phyloP scores from a whole-genome alignment of 2,329 filamentous ascomycete species.

The Alternaria sp. region DNA sequence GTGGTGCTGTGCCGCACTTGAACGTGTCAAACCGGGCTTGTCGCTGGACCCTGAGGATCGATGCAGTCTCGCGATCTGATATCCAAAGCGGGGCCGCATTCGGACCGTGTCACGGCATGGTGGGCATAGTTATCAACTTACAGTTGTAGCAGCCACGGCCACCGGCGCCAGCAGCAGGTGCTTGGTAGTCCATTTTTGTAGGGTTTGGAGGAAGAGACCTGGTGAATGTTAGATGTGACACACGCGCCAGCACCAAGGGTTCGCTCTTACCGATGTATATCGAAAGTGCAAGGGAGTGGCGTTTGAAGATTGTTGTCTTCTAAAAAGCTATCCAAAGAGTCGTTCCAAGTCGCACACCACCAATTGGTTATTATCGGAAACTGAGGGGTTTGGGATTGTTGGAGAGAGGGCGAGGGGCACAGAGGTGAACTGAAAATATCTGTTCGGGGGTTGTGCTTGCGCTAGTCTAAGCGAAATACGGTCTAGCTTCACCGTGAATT shows the following conservation, averaged over 20 bases:
- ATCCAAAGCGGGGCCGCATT: conserved; percentile 13
- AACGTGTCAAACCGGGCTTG: not conserved
- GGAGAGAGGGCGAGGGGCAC: conserved; percentile 26
- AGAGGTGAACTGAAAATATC: conserved; percentile 23
- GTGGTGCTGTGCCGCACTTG: not conserved
- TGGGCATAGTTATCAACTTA: conserved; percentile 34
- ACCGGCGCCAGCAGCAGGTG: conserved; percentile 46
- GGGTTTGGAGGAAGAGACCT: conserved; percentile 36
- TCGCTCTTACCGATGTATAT: conserved; percentile 39
- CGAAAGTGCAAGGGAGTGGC: conserved; percentile 30
- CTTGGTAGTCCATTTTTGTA: conserved; percentile 50
- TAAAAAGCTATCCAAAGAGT: conserved; percentile 20
- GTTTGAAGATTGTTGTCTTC: conserved; percentile 27
- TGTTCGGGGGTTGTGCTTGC: conserved; percentile 24
- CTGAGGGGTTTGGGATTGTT: conserved; percentile 21
- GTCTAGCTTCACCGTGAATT: conserved; percentile 20
- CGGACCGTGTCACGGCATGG: conserved; percentile 1
- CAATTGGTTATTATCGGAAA: conserved; percentile 28
- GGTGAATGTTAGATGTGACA: conserved; percentile 28
- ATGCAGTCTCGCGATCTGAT: not conserved
- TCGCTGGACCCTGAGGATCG: not conserved
- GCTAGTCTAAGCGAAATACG: conserved; percentile 25
- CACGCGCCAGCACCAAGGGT: conserved; percentile 14
- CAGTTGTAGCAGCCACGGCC: conserved; percentile 56
- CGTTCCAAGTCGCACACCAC: conserved; percentile 19